Evolutionary conservation across 73 alveolate genomes (phyloP).

Genomic region (Effrenium voratum): DNA sequence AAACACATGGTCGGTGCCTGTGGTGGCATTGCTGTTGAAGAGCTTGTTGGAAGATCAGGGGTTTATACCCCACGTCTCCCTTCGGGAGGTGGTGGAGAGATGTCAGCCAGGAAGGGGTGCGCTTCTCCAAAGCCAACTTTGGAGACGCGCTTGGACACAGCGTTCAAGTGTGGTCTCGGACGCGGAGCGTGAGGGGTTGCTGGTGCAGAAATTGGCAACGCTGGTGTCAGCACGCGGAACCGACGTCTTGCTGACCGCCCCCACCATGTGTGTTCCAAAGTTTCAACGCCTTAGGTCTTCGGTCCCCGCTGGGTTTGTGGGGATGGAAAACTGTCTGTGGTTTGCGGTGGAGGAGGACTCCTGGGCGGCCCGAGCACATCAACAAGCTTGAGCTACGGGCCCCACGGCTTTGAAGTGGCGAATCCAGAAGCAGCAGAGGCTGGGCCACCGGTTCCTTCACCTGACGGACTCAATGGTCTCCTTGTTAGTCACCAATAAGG

Average conservation of each 20-base stretch:
- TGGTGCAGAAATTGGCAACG: background rate
- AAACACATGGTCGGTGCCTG: no score
- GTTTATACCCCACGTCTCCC: no score
- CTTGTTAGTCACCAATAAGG: background rate
- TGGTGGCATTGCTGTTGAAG: no score
- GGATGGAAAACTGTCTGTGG: background rate
- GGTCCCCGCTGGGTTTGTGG: background rate
- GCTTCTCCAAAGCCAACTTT: no score
- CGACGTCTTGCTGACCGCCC: background rate
- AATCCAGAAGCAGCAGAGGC: background rate
- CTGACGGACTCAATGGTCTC: background rate
- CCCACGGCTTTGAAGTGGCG: background rate
- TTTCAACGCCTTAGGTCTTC: background rate
- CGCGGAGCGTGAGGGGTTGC: background rate
- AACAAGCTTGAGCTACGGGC: background rate
- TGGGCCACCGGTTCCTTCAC: background rate
- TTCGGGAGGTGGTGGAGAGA: no score
- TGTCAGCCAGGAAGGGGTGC: no score
- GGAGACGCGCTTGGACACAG: no score
- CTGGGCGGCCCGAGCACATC: background rate
- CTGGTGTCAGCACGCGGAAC: background rate
- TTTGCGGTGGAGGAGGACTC: background rate
- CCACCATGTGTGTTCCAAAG: background rate
- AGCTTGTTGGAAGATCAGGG: no score
- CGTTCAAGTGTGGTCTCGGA: no score